Evolutionary conservation across 169 alveolate species (phyloP), one percentile per base, ranked within the genome.

Genomic region (Eimeria brunetti): DNA sequence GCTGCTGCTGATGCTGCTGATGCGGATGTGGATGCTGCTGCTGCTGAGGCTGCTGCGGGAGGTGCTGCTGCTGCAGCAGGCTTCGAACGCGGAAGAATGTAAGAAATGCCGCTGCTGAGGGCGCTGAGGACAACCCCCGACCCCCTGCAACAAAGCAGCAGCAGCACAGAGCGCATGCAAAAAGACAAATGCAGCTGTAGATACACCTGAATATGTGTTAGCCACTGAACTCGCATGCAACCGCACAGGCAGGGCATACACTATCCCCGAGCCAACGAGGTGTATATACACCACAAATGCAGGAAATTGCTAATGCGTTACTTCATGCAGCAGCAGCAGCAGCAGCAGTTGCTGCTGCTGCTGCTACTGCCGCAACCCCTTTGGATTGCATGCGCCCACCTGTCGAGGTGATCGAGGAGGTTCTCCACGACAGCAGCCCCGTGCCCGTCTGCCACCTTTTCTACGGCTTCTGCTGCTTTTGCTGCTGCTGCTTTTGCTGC

Each of bases 401-500:
- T 80, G 53, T 80, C 89, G 5, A 80, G 27, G 53, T 53, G 89
- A 16, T 80, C 89, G 49, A 80, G 71, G 16, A 80, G 69, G 69
- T 51, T n/a, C 30, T 80, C 89, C 44, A 80, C 60, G n/a, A 80
- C 89, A 9, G 89, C 89, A 11, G 89, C 89, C 24, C 89, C 89
- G 14, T 41, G 89, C 51, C 51, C 51, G 60, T 80, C 89, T 27
- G 67, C 89, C 12, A 80, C 89, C 18, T 33, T 80, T 51, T 80
- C 89, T 9, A 56, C 89, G 24, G 89, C 89, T 51, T 80, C 89
- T 53, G 89, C 89, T 33, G 89, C 89, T 80, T 49, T 51, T 24
- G 89, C 89, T 80, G 89, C 89, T 46, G 89, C 89, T 49, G 89
- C 89, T 56, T 51, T 80, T 24, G 89, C 89, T 51, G 89, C 89